Base-by-base conservation (phyloP, 768 basidiomycete genomes). In the Calocybe gangraenosa region DNA sequence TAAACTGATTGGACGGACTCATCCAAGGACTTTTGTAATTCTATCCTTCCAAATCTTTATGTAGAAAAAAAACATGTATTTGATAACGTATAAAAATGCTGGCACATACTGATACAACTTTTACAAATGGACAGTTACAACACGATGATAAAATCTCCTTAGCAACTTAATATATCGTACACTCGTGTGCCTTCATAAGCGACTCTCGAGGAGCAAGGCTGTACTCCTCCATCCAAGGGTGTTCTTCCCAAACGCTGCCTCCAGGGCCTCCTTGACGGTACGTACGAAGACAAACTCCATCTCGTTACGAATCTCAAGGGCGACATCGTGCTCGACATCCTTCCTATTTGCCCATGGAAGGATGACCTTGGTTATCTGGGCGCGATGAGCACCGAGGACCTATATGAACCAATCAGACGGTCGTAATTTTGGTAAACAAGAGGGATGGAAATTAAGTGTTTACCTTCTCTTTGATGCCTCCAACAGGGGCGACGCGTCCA, bases 401-500 rank as follows among this genome's bases (percentile, higher is more conserved):
- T 78, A 20, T 28, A 3, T 22, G 15, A 31, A 20, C 17, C 9
- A 11, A 18, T 46, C 10, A 36, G 21, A 25, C 25, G 11, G 25
- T 28, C 11, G 11, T 28, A 6, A 11, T 28, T 28, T 28, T 28
- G 25, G 25, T 9, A 20, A 17, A 32, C 18, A 2, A 5, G 25
- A 47, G 14, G 33, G 14, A 18, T 15, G 15, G 25, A 10, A 30
- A 20, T 10, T 30, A 21, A 25, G 11, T 33, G 13, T 44, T 17
- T 13, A 55, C 80, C 60, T 91, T 91, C 71, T 93, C 92, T 59
- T 92, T 92, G 64, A 95, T 88, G 0, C 92, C 92, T 3, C 92
- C 92, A 1, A 95, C 87, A 3, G 91, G 80, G 0, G 83, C 87
- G 28, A 92, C 83, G 7, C 79, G 79, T 13, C 90, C 88, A 2